These are phyloP conservation scores for Terfezia boudieri DNA, from an alignment of 495 filamentous ascomycete genomes.

Conservation along the genomic window DNA sequence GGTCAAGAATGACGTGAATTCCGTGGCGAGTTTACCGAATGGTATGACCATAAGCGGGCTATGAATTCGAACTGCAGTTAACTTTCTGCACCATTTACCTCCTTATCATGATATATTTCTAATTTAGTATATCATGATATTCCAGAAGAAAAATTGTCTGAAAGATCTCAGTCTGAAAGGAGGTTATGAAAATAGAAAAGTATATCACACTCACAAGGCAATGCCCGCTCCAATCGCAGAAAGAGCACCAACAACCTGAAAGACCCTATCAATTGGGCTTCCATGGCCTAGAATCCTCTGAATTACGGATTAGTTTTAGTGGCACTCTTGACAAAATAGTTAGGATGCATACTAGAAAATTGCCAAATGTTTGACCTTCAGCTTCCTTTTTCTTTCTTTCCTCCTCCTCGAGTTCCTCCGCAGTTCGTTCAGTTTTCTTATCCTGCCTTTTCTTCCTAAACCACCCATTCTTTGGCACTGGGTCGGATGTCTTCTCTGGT, in stretches of 20 bases:
- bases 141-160: background rate
- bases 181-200: background rate
- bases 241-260: slow-evolving; percentile 9
- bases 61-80: background rate
- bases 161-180: background rate
- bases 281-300: slow-evolving; percentile 11
- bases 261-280: slow-evolving; percentile 4
- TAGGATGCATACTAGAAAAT: slow-evolving; percentile 8
- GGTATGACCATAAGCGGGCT: slow-evolving; percentile 22
- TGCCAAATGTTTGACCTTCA: slow-evolving; percentile 2
- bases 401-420: slow-evolving; percentile 1
- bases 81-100: background rate
- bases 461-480: background rate
- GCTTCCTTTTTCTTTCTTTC: slow-evolving; percentile 2
- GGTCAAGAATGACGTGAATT: slow-evolving; percentile 7
- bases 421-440: slow-evolving; percentile 1
- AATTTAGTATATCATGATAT: too few relatives aligned
- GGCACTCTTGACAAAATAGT: background rate
- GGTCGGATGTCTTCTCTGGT: background rate
- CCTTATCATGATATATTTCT: background rate
- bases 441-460: background rate
- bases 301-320: background rate
- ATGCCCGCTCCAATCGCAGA: slow-evolving; percentile 8
- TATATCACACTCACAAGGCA: slow-evolving; percentile 4
- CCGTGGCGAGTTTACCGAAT: slow-evolving; percentile 11